Conservation (phyloP, 305 asterid genomes). For the Fraxinus nigra region DNA sequence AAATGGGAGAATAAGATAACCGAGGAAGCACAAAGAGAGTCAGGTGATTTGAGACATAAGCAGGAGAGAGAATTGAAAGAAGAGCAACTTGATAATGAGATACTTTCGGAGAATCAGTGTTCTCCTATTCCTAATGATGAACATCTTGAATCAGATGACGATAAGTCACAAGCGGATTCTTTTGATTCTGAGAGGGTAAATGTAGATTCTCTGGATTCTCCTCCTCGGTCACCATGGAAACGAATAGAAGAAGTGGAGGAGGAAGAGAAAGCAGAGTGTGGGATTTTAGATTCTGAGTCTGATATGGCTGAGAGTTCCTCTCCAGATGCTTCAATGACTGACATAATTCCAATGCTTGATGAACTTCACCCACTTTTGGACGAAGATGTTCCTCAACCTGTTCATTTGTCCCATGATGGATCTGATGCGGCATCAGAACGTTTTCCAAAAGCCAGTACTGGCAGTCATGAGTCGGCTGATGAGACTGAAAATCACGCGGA, state of each 20-base stretch:
- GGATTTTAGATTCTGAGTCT: conserved; percentile 53
- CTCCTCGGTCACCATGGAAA: conserved; percentile 78
- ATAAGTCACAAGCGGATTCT: conserved; percentile 62
- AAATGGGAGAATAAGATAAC: conserved; percentile 36
- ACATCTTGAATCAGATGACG: conserved; percentile 51
- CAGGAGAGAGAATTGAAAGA: conserved; percentile 35
- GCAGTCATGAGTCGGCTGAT: conserved; percentile 53
- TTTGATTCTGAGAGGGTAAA: conserved; percentile 72
- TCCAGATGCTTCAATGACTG: conserved; percentile 96
- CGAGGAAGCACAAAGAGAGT: conserved; percentile 30
- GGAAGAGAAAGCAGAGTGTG: conserved; percentile 33
- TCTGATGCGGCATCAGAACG: conserved; percentile 55
- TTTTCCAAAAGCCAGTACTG: conserved; percentile 37
- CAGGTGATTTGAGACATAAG: conserved; percentile 27
- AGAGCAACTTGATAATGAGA: conserved; percentile 39
- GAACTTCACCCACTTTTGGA: conserved; percentile 93
- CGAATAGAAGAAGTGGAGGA: conserved; percentile 48
- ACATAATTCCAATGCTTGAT: conserved; percentile 87
- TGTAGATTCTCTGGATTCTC: conserved; percentile 69
- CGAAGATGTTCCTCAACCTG: conserved; percentile 54
- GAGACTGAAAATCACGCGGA: conserved; percentile 34
- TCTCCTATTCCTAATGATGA: conserved; percentile 38
- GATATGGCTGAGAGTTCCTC: conserved; percentile 89
- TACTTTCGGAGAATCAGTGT: conserved; percentile 33
- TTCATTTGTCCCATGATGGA: conserved; percentile 40